phyloP scores from a whole-genome alignment of 139 green algal genomes.

The Coelastrella sp. region DNA sequence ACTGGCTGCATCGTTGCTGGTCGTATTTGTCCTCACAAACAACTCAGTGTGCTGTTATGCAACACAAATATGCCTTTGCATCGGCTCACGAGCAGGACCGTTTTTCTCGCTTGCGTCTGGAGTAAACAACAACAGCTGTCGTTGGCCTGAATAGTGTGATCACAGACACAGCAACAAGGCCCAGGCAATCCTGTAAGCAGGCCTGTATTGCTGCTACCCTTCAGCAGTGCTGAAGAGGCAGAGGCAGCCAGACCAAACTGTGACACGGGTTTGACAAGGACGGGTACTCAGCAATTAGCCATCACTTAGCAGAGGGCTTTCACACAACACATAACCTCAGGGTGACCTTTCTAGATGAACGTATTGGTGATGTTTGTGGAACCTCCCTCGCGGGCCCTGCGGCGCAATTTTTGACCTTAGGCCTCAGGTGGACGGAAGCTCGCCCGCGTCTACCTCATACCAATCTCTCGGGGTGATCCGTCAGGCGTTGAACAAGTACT shows the following conservation, averaged over 20 bases:
- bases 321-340: not conserved
- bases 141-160: not conserved
- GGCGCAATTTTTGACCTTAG: not conserved
- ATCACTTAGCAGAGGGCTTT: not conserved
- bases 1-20: not conserved
- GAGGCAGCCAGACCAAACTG: not conserved
- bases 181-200: not conserved
- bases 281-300: not conserved
- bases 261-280: not conserved
- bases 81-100: not conserved
- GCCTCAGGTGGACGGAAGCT: not conserved
- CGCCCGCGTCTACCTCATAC: not conserved
- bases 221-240: too few relatives aligned
- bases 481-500: not conserved
- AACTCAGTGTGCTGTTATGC: not conserved
- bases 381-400: not conserved
- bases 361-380: not conserved
- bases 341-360: not conserved
- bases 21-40: not conserved
- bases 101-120: not conserved
- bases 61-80: not conserved
- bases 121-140: conserved; percentile 17
- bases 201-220: not conserved
- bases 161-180: not conserved
- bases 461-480: too few relatives aligned